Base-by-base conservation (phyloP, 805 yeast genomes). In the Millerozyma acaciae region DNA sequence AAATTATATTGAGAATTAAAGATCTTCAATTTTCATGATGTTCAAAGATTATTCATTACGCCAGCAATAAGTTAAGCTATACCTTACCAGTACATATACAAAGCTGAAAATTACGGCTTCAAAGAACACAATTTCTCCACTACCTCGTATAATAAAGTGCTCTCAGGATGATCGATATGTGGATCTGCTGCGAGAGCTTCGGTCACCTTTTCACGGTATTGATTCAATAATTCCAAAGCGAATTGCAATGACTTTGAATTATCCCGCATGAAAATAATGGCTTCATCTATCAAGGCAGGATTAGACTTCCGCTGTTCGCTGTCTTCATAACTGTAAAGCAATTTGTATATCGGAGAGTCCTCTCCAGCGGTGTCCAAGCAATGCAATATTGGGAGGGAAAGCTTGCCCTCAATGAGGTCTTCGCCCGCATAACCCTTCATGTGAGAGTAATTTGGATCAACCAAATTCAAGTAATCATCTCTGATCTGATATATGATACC, bases 321-420 rank as follows among this genome's bases (percentile, higher is more conserved):
- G 5, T 51, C 16, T 6, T 22, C 34, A 10, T 32, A 28, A 3
- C 39, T 45, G n/a, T 45, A 45, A 24, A 59, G 39, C 6, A 61
- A 31, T 16, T 33, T 36, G 32, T 50, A 49, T 3, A 62, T 50
- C 1, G 62, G 61, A 7, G 50, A 43, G 16, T 33, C 23, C 10
- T 39, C 34, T n/a, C 34, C 15, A 6, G 40, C 16, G 14, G 33
- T 36, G 9, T 25, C 29, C 23, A 57, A 38, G 35, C 62, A 53
- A 54, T 86, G 93, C 12, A 89, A 72, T 2, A 89, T 77, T 0
- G 96, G 96, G 42, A 85, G 83, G 1, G 95, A 85, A 39, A 83
- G 75, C 56, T 88, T 89, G 0, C 96, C 96, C 53, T 89, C 96
- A 0, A 87, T 76, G 19, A 89, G 70, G 51, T 89, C 97, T 47